Evolutionary conservation across 2,329 filamentous ascomycete genomes (phyloP).

Genomic region (Lizonia empirigonia): DNA sequence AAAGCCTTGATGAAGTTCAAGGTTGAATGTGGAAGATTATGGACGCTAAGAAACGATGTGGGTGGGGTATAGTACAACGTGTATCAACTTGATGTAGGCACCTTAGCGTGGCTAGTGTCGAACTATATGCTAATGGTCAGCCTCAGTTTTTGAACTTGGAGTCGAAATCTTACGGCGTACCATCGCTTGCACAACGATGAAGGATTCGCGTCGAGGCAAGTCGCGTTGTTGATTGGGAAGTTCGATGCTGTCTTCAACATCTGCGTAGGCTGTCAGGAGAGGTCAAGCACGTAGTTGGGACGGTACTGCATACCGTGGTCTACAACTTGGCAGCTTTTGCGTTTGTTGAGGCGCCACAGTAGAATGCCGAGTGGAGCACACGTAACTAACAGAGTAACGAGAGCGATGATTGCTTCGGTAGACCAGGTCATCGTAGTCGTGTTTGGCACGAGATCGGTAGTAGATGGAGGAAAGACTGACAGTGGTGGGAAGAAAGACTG

Average conservation of each 20-base stretch:
- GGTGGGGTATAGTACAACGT: too few relatives aligned
- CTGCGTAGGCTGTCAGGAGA: not conserved
- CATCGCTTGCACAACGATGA: not conserved
- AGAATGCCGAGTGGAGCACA: conserved; percentile 4
- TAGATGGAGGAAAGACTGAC: not conserved
- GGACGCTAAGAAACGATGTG: not conserved
- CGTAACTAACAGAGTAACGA: conserved; percentile 9
- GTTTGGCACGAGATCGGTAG: not conserved
- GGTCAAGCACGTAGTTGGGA: too few relatives aligned
- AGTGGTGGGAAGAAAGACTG: not conserved
- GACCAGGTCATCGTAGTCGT: conserved; percentile 5
- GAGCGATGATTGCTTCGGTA: conserved; percentile 11
- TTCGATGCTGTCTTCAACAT: not conserved
- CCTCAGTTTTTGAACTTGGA: not conserved
- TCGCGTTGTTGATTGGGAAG: not conserved
- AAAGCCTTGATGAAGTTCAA: too few relatives aligned
- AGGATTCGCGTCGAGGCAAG: not conserved
- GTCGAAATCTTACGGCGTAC: not conserved
- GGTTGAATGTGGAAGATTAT: too few relatives aligned
- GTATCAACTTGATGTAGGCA: too few relatives aligned
- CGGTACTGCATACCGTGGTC: not conserved
- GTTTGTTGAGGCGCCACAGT: conserved; percentile 8
- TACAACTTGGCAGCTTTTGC: not conserved
- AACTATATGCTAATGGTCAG: not conserved
- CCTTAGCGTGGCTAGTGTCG: not conserved